These are phyloP conservation scores for Cylindrodendrum hubeiense DNA, from an alignment of 2,329 filamentous ascomycete species.

Conservation along the genomic window DNA sequence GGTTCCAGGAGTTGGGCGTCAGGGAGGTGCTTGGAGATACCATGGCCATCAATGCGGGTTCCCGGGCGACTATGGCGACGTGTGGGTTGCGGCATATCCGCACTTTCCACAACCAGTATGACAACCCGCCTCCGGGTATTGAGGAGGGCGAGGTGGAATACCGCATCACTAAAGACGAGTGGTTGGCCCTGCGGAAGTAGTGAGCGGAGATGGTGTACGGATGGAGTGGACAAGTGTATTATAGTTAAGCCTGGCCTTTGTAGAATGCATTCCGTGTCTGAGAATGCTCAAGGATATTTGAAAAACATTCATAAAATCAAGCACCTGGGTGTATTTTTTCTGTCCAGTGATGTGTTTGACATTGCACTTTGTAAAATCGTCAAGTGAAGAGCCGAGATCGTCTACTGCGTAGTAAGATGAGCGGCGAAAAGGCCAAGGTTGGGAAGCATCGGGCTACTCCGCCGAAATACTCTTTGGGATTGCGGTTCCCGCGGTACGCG, in stretches of 20 bases:
- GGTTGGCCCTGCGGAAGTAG: conserved; percentile 23
- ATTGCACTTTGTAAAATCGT: too few species aligned
- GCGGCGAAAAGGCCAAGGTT: too few species aligned
- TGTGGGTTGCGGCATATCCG: conserved; percentile 35
- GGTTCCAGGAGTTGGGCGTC: conserved; percentile 43
- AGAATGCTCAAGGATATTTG: too few species aligned
- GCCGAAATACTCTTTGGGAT: too few species aligned
- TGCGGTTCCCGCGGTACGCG: too few species aligned
- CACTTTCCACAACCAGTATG: conserved; percentile 43
- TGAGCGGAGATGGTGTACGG: not conserved
- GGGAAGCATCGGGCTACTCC: too few species aligned
- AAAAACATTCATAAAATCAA: too few species aligned
- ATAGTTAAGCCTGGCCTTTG: not conserved
- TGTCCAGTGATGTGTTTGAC: too few species aligned
- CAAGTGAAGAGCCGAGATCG: too few species aligned
- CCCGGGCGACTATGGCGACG: conserved; percentile 38
- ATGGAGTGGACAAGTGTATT: not conserved
- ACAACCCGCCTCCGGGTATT: conserved; percentile 39
- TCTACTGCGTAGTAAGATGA: too few species aligned
- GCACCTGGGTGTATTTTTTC: too few species aligned
- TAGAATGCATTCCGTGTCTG: too few species aligned
- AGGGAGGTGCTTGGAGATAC: conserved; percentile 44
- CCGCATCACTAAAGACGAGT: conserved; percentile 36
- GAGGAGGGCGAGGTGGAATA: conserved; percentile 46
- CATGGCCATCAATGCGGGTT: conserved; percentile 47